Evolutionary conservation across 257 asterid species (phyloP), one percentile per base, ranked within the genome.

Genomic region (Agastache rugosa): DNA sequence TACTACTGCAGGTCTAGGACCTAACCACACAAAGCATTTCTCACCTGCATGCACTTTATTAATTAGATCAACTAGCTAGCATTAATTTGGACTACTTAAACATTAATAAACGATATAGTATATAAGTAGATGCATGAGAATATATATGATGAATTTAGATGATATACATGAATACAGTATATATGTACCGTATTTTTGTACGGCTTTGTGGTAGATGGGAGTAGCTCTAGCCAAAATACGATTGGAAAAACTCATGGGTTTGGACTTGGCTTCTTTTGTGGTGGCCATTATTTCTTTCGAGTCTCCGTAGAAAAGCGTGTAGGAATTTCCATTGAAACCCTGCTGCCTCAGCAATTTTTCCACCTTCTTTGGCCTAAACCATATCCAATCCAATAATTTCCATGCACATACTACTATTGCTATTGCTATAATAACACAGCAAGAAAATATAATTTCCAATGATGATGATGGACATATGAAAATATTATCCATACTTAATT

Each of bases 321-420:
- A 84, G 14, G 85, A 8, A 8, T 81, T 87, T 29, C 89, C 91
- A 1, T 16, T n/a, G 29, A 84, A 75, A 17, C 91, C 89, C 69
- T 73, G 83, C 45, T 84, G 80, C 15, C 76, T 74, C 27, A 85
- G 86, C 67, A 27, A 59, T 69, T 77, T 84, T 65, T 83, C 89
- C 58, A 80, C 63, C 77, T 45, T 41, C 74, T 51, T 84, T 39
- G 87, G 91, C 50, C 15, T 14, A 53, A 87, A 39, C 87, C 89
- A 87, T 6, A 69, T 42, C 82, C 77, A 77, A 20, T 77, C 81
- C 79, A 85, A 5, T 3, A 81, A 8, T 65, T 77, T 78, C 83
- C 88, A 85, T 8, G 73, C 65, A 22, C 35, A 77, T 47, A 60
- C 15, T 29, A 42, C 22, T 23, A 74, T n/a, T n/a, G n/a, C n/a